Evolutionary conservation across 1,139 yeast genomes (phyloP), one percentile per base, ranked within the genome.

Genomic region (Pichia sp.): DNA sequence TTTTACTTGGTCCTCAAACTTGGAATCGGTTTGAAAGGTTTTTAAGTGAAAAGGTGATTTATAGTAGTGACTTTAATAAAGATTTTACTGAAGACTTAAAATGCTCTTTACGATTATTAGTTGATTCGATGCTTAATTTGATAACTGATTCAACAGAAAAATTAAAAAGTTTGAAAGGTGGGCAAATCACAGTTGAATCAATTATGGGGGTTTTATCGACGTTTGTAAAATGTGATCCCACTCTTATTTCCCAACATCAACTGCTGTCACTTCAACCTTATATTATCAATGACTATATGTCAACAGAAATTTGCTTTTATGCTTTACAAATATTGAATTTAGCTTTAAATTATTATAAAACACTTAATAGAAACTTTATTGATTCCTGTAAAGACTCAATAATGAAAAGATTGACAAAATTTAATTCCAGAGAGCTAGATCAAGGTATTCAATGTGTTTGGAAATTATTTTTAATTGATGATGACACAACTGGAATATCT

Each of bases 371-470:
- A 0, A 71, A 67, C 2, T 82, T 82, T 52, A 56, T 77, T 26
- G 55, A 60, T 20, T 71, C 72, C 3, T 68, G 81, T n/a, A 81
- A 79, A 55, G 57, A 69, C 0, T 69, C 75, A 9, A 57, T 86
- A 27, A 60, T 84, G 49, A 67, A 67, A 39, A 66, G 75, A 30
- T 60, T 87, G 38, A 80, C 89, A 2, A 81, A 74, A 51, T 73
- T 82, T 59, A 73, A 71, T 43, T 68, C 71, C 0, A 68, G 62
- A 46, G 90, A 84, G 53, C 61, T 86, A 12, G 77, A 76, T 27
- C 80, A 80, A 53, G 95, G 89, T 0, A 72, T 85, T 57, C 86
- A 89, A 2, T 71, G 86, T 47, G 63, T 78, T 6, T 79, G 87
- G 82, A 62, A 62, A 9, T 65, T 84, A 1, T 39, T 41, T 23